Base-by-base conservation (phyloP, 805 yeast genomes). In the Candida yuanshanica region DNA sequence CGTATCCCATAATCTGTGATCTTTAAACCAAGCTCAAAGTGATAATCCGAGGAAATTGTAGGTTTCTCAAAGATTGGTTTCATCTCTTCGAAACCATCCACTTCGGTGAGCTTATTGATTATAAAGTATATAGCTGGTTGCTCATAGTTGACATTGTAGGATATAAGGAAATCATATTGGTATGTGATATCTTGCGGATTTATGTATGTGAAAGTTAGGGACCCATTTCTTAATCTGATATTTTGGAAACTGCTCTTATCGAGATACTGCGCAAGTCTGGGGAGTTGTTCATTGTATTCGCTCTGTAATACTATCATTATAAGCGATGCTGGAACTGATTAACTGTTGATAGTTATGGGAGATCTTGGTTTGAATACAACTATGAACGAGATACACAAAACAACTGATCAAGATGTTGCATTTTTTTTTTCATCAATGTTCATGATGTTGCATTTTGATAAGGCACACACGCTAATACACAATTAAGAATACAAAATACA, bases 111-210 rank as follows among this genome's bases (percentile, higher is more conserved):
- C 11, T 31, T 9, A 16, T 16, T 23, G 14, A 21, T 12, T 37
- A 41, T 27, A 44, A 51, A 51, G 24, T 39, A 37, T 4, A 51
- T 20, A 1, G 47, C 35, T 0, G 55, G 55, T 3, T 44, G 31
- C 14, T 44, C 33, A 21, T 49, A 51, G 20, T 35, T 38, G 13
- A 6, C 8, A 4, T 33, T 35, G 14, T 38, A 42, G 1, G 7
- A 4, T 5, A 42, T 32, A 5, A 38, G 14, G 14, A 31, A 31
- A 4, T 27, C 31, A 11, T 27, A 27, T 7, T 14, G 18, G 17
- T 13, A 10, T 26, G 16, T n/a, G n/a, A n/a, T n/a, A n/a, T n/a
- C 5, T 13, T 13, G 14, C 8, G 13, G 29, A 10, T 26, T 26
- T 26, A 13, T 5, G 10, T 4, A 26, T 13, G 31, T 27, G 14